Evolutionary conservation across 208 protist genomes (phyloP).

Genomic region (Leptomonas pyrrhocoris): DNA sequence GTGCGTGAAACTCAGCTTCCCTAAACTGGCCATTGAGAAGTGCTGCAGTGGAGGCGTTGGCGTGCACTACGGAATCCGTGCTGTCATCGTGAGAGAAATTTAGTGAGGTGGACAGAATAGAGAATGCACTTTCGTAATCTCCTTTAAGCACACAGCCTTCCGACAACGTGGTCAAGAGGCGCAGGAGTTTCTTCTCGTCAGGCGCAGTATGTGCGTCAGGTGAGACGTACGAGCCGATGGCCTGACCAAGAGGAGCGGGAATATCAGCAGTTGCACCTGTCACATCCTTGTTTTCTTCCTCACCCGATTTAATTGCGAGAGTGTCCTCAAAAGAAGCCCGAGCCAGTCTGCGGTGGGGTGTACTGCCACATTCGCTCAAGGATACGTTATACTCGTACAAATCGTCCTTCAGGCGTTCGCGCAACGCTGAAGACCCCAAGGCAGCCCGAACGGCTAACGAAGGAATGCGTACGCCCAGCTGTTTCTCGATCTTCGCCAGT

Average conservation of each 20-base stretch:
- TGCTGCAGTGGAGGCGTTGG: constrained; percentile 63
- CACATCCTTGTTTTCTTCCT: not conserved
- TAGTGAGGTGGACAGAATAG: constrained; percentile 50
- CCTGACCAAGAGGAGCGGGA: constrained; percentile 33
- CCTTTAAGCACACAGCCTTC: constrained; percentile 58
- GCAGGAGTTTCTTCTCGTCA: constrained; percentile 81
- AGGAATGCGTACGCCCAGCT: constrained; percentile 66
- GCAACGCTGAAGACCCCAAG: constrained; percentile 37
- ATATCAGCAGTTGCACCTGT: constrained; percentile 7
- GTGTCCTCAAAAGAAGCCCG: constrained; percentile 42
- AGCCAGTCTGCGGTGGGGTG: constrained; percentile 75
- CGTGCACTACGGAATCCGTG: constrained; percentile 52
- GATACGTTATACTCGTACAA: constrained; percentile 76
- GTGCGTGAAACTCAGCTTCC: constrained; percentile 79
- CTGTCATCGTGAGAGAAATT: constrained; percentile 78
- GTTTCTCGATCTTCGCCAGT: constrained; percentile 52
- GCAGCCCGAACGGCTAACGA: constrained; percentile 62
- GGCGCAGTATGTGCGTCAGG: constrained; percentile 49
- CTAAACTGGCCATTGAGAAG: constrained; percentile 69
- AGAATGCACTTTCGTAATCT: constrained; percentile 59
- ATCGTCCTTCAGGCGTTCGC: constrained; percentile 70
- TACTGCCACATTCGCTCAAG: constrained; percentile 59
- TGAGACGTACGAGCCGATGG: constrained; percentile 51
- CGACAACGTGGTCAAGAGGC: constrained; percentile 78
- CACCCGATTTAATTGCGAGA: constrained; percentile 2